Evolutionary conservation across 495 filamentous ascomycete species (phyloP).

Genomic region (Trichoderma gamsii): DNA sequence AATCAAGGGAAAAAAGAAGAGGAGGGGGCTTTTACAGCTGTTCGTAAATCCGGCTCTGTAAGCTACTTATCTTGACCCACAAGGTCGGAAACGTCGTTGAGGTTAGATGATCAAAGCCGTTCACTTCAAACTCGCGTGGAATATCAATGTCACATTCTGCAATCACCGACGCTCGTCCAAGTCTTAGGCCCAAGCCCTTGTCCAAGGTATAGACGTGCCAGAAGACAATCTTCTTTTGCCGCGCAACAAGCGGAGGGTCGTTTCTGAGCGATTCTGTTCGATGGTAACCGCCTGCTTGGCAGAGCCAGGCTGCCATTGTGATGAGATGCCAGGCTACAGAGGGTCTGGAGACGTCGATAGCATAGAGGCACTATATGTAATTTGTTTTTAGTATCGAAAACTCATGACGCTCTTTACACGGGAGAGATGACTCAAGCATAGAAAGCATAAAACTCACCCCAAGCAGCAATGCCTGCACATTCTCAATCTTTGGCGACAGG

Average conservation of each 20-base stretch:
- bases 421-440: background rate
- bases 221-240: constrained; percentile 46
- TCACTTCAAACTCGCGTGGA: constrained; percentile 30
- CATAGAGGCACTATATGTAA: constrained; percentile 37
- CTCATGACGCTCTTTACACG: background rate
- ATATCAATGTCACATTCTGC: constrained; percentile 62
- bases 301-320: constrained; percentile 52
- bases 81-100: constrained; percentile 34
- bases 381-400: too few relatives aligned
- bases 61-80: constrained; percentile 49
- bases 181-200: constrained; percentile 55
- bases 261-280: constrained; percentile 47
- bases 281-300: constrained; percentile 60
- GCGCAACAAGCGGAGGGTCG: constrained; percentile 32
- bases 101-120: constrained; percentile 25
- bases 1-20: background rate
- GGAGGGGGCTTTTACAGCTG: constrained; percentile 27
- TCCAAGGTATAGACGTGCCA: constrained; percentile 60
- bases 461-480: constrained; percentile 52
- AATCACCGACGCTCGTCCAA: constrained; percentile 55
- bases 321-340: constrained; percentile 57
- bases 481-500: constrained; percentile 52
- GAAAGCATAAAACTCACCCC: constrained; percentile 39
- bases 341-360: constrained; percentile 57
- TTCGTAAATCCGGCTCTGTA: constrained; percentile 55